These are phyloP conservation scores for Rhodamnia rubescens DNA, from an alignment of 345 rosid species.

Conservation along the genomic window DNA sequence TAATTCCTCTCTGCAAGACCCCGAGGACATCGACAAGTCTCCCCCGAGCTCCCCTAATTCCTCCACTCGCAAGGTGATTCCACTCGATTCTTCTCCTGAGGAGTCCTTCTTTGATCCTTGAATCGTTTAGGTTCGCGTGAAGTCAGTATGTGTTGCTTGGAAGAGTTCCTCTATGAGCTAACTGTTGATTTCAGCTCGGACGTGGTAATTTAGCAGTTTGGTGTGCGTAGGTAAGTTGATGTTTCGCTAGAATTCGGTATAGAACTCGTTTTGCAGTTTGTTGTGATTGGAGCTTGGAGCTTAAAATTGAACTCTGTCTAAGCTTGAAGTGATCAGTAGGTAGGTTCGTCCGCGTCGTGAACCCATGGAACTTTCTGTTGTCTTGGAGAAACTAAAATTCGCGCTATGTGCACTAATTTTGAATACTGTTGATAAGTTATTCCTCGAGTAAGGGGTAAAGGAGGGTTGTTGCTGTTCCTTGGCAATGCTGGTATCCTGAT, in stretches of 20 bases:
- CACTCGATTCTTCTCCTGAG: too few relatives aligned
- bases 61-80: conserved; percentile 61
- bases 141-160: neutral
- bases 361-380: neutral
- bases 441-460: neutral
- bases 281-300: neutral
- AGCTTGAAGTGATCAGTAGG: neutral
- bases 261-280: neutral
- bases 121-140: neutral
- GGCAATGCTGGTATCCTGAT: neutral
- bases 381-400: neutral
- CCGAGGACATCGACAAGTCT: conserved; percentile 44
- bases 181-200: neutral
- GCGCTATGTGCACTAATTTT: neutral
- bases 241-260: neutral
- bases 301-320: neutral
- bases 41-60: conserved; percentile 66
- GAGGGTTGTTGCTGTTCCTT: neutral
- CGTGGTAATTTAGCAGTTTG: neutral
- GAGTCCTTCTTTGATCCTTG: neutral
- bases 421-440: neutral
- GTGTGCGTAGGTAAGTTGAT: neutral
- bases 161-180: neutral
- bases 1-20: conserved; percentile 16
- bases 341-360: neutral